phyloP scores from a whole-genome alignment of 768 basidiomycete species.

The Macrolepiota dolichaula region DNA sequence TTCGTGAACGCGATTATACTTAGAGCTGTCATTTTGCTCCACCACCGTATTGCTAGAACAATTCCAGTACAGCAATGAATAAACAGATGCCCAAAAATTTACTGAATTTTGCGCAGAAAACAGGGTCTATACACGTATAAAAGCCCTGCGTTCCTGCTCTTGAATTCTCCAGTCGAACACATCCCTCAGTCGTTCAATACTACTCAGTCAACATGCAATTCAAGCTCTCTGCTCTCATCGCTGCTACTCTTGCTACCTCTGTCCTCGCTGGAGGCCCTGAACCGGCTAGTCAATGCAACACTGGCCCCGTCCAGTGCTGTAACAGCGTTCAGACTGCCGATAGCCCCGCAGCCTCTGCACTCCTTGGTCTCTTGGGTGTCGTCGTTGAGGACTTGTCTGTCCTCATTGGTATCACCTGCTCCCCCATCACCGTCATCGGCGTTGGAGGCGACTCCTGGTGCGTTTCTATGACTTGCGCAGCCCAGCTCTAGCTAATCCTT shows the following conservation, averaged over 20 bases:
- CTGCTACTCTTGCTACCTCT: no score
- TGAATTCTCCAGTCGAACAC: slow-evolving; percentile 14
- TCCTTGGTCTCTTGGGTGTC: slow-evolving; percentile 17
- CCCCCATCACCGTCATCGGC: slow-evolving; percentile 24
- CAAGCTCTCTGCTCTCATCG: no score
- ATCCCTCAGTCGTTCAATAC: no score
- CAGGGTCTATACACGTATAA: not conserved
- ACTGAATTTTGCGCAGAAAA: not conserved
- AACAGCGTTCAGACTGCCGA: slow-evolving; percentile 20
- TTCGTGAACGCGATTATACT: not conserved
- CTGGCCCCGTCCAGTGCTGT: slow-evolving; percentile 24
- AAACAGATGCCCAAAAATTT: not conserved
- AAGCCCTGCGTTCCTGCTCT: not conserved
- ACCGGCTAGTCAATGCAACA: no score
- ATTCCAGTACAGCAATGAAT: not conserved
- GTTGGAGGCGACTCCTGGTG: slow-evolving; percentile 22
- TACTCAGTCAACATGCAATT: no score
- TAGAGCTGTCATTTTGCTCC: no score
- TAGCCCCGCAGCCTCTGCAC: not conserved
- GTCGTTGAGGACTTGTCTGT: slow-evolving; percentile 20
- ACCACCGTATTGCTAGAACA: no score
- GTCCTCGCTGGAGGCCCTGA: no score
- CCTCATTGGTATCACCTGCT: no score
- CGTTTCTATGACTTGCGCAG: not conserved
- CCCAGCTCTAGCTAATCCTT: not conserved